A percentile compares a stretch with the other conserved stretches of the same genome.
Evolutionary conservation across 78 protist genomes (phyloP).

Genomic region (Dictyostelium brefeldianum): DNA sequence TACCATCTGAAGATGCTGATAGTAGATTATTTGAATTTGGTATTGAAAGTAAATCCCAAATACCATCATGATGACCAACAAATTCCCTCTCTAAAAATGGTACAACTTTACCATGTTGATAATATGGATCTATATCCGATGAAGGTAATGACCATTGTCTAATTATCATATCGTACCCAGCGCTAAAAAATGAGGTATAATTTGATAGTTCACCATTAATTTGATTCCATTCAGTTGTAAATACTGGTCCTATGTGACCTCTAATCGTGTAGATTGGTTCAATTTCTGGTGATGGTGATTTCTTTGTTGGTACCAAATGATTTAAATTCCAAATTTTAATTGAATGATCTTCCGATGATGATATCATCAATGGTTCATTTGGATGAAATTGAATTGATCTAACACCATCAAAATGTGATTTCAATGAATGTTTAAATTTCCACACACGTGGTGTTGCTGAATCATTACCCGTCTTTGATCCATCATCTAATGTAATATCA

Average conservation of each 20-base stretch:
- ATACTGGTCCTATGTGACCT: constrained; percentile 85
- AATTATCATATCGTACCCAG: constrained; percentile 83
- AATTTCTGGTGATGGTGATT: constrained; percentile 42
- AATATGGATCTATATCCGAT: constrained; percentile 41
- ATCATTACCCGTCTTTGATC: constrained; percentile 3
- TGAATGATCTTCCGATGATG: constrained; percentile 79
- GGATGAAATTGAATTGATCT: constrained; percentile 83
- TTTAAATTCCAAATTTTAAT: constrained; percentile 80
- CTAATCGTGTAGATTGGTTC: constrained; percentile 84
- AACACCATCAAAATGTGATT: constrained; percentile 84
- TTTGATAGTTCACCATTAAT: not conserved
- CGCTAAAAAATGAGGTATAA: constrained; percentile 25
- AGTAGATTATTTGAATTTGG: constrained; percentile 12
- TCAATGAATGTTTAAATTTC: constrained; percentile 57
- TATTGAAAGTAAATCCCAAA: constrained; percentile 72
- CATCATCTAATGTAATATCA: constrained; percentile 60
- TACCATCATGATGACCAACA: constrained; percentile 81
- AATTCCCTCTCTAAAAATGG: constrained; percentile 17
- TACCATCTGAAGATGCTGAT: constrained; percentile 83
- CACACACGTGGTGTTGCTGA: constrained; percentile 52
- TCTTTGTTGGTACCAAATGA: constrained; percentile 30
- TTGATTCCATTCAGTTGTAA: constrained; percentile 27
- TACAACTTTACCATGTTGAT: constrained; percentile 30
- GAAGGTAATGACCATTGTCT: constrained; percentile 69
- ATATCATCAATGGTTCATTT: constrained; percentile 46